Base-by-base conservation (phyloP, 257 asterid genomes). In the Rehmannia glutinosa region DNA sequence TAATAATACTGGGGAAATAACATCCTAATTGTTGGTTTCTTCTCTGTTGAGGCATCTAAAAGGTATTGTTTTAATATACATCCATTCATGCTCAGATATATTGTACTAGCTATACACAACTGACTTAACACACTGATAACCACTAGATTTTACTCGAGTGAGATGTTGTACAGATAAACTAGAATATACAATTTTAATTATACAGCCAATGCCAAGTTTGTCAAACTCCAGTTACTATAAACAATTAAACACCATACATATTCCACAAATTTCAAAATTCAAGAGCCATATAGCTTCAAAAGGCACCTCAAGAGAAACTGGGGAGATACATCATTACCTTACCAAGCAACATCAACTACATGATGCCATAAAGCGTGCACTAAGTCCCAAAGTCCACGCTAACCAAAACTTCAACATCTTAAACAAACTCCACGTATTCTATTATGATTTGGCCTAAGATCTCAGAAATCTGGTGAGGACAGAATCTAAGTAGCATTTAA, bases 401-500 rank as follows among this genome's bases (percentile, higher is more conserved):
- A 67, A 59, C 68, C 72, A 66, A 72, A 66, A 49, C 71, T 75
- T 39, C 54, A 43, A 24, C 13, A 46, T 8, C 68, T 15, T 6
- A 43, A 43, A 27, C 32, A 28, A 16, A 50, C 17, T 6, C 74
- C 52, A 70, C 20, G 70, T 8, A 36, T 55, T 63, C 53, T 58
- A 17, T 58, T 50, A 66, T 43, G 64, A 64, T 67, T 85, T 73
- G 38, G 30, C 68, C 50, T 84, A 87, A 12, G 82, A 62, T 45
- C 50, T 71, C 68, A 52, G 54, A 53, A 45, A 47, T 66, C 71
- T 59, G 70, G 75, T 70, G 23, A 81, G 52, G 42, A 84, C 49
- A 15, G 87, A 88, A 73, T 82, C 79, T 55, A 88, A 67, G 68
- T 64, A 71, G 76, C 32, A 73, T 69, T 70, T 75, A 16, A 78